These are phyloP conservation scores for Gaeumannomyces sp. DNA, from an alignment of 2,329 filamentous ascomycete species.

Conservation along the genomic window DNA sequence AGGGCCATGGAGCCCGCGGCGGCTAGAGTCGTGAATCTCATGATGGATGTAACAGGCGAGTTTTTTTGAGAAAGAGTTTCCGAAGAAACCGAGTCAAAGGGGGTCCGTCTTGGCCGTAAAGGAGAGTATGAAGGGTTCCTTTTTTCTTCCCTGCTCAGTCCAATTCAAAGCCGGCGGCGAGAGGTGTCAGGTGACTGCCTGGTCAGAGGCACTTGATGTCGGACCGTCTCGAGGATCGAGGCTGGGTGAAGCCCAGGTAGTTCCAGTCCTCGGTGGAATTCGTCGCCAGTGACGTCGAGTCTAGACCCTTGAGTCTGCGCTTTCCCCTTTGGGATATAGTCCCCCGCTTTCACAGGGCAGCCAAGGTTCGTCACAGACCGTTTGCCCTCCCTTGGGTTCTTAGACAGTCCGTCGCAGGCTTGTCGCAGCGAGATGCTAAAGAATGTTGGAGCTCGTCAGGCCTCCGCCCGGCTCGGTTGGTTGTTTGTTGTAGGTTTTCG, in stretches of 20 bases:
- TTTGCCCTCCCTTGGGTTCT: too few relatives aligned
- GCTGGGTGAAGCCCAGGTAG: background rate
- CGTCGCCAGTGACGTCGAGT: background rate
- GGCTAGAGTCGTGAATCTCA: constrained; percentile 10
- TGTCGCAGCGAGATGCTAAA: too few relatives aligned
- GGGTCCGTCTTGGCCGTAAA: background rate
- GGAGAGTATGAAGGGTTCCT: background rate
- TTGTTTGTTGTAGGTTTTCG: background rate
- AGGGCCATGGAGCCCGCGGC: constrained; percentile 14
- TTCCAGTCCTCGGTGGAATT: background rate
- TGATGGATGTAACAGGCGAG: background rate
- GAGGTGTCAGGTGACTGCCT: background rate
- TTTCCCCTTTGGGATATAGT: too few relatives aligned
- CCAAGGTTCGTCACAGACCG: too few relatives aligned
- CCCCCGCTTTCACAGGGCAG: too few relatives aligned
- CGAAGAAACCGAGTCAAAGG: background rate
- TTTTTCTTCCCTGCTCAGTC: background rate
- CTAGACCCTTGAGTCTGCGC: too few relatives aligned
- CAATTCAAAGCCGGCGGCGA: too few relatives aligned
- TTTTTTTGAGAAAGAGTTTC: background rate
- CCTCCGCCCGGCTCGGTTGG: background rate
- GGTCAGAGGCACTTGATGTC: background rate
- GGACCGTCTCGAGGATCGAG: background rate
- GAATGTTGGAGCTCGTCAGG: too few relatives aligned
- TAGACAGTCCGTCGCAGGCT: too few relatives aligned